Base-by-base conservation (phyloP, 2,329 filamentous ascomycete genomes). In the Cercospora beticola region DNA sequence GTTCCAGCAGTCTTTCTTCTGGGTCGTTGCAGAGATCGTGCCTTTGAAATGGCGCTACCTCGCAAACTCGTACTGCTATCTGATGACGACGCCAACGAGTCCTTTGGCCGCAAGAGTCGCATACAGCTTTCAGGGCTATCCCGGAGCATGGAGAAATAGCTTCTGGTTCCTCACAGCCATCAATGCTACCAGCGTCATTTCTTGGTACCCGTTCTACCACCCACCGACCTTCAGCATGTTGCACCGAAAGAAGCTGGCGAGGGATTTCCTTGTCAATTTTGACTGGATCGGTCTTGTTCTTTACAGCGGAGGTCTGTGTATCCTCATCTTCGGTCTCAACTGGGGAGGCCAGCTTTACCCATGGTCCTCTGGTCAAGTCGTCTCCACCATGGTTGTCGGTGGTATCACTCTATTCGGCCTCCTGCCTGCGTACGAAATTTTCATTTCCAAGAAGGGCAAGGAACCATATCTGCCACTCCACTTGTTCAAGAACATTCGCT, bases 11-110 rank as follows among this genome's bases (percentile, higher is more conserved):
- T 81, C 79, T 0, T 81, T 81, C 72, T 76, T 77, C 67, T 77
- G 79, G 60, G 78, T 80, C 10, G 72, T 81, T 0, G 78, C 78
- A 5, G 79, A 81, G 65, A 76, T 81, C 5, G 79, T 81, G 5
- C 78, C 79, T 4, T 80, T 75, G 73, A 72, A 70, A 49, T 74
- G 66, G 65, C 61, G 74, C 49, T 76, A 73, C 30, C 61, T 75
- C 12, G 74, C 74, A 6, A 76, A 75, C 59, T 68, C 64, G 1
- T 74, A 74, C 66, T 73, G 70, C 56, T 75, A 74, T 59, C 36
- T 74, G 36, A 72, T 74, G 70, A 74, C 73, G 1, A 74, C 70
- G 8, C 74, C 74, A 1, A 72, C 71, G 6, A 71, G 67, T 59
- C 72, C 73, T 26, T 62, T 75, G 33, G 74, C 73, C n/a, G 70